These are phyloP conservation scores for Globisporangium nagaii DNA, from an alignment of 352 stramenopile species.

Conservation along the genomic window DNA sequence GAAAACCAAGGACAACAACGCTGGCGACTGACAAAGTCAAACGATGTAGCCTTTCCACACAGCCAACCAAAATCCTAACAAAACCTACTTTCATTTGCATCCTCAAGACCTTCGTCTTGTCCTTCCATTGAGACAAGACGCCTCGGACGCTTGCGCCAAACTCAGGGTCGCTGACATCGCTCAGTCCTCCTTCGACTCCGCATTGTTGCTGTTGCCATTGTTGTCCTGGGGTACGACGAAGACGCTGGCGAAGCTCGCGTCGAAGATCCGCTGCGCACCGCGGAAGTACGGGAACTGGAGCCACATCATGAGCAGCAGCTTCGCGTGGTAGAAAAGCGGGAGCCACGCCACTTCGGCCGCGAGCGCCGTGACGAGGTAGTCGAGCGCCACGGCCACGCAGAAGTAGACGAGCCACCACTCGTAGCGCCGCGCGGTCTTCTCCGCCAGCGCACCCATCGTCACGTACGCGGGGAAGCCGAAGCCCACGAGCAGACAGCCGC, in stretches of 20 bases:
- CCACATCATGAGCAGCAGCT: slow-evolving; percentile 82
- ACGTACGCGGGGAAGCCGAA: slow-evolving; percentile 84
- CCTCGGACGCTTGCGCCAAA: no score
- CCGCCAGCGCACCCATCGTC: slow-evolving; percentile 66
- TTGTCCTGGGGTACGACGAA: slow-evolving; percentile 52
- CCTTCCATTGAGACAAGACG: neutral
- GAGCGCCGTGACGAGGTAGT: slow-evolving; percentile 64
- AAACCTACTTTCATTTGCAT: neutral
- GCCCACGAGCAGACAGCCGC: slow-evolving; percentile 63
- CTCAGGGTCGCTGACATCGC: no score
- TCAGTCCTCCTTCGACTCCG: slow-evolving; percentile 35
- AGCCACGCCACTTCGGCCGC: slow-evolving; percentile 63
- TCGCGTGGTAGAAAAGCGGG: slow-evolving; percentile 83
- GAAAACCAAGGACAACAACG: slow-evolving; percentile 20
- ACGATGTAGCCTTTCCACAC: neutral
- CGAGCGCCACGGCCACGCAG: slow-evolving; percentile 52
- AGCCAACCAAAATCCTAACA: neutral
- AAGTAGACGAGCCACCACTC: slow-evolving; percentile 89
- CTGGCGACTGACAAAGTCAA: neutral
- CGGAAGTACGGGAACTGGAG: slow-evolving; percentile 90
- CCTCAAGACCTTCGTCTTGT: neutral
- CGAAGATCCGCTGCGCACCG: slow-evolving; percentile 77
- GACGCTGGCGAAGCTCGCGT: slow-evolving; percentile 62
- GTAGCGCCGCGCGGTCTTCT: slow-evolving; percentile 73
- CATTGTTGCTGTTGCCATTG: no score